Evolutionary conservation across 2,329 filamentous ascomycete genomes (phyloP).

Genomic region (Macrophomina phaseolina): DNA sequence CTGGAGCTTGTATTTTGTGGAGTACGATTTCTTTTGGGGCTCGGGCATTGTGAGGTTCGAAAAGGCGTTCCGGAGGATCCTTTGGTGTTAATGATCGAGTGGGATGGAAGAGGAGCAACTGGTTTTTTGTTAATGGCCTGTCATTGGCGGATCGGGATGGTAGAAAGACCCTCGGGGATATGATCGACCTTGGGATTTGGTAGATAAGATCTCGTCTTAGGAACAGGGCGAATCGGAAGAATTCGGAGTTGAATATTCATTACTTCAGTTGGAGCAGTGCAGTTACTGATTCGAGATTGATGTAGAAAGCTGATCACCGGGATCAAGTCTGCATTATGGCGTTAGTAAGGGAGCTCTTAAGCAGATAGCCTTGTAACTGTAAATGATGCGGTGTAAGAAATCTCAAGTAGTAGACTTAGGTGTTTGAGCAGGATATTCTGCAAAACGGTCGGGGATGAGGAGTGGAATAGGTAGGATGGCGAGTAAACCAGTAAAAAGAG

Average conservation of each 20-base stretch:
- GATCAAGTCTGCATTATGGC: too few species aligned
- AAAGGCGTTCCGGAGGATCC: not conserved
- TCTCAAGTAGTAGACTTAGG: too few species aligned
- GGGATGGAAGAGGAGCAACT: constrained; percentile 3
- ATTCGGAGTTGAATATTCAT: constrained; percentile 2
- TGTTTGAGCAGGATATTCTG: too few species aligned
- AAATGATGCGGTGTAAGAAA: too few species aligned
- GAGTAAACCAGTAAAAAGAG: too few species aligned
- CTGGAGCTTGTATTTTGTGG: not conserved
- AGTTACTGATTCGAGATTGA: too few species aligned
- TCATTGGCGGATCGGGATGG: constrained; percentile 14
- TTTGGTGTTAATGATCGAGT: constrained; percentile 24
- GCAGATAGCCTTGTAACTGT: too few species aligned
- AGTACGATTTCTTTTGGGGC: not conserved
- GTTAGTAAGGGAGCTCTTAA: too few species aligned
- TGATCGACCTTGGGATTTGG: constrained; percentile 11
- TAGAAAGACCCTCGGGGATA: constrained; percentile 7
- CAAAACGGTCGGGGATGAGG: too few species aligned
- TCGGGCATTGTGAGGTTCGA: constrained; percentile 2
- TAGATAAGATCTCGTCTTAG: constrained; percentile 21
- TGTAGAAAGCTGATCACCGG: too few species aligned
- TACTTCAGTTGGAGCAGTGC: not conserved
- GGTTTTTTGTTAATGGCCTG: constrained; percentile 11
- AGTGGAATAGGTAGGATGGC: too few species aligned
- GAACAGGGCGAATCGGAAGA: constrained; percentile 1